These are phyloP conservation scores for Xylaria sp. DNA, from an alignment of 2,329 filamentous ascomycete species.

Conservation along the genomic window DNA sequence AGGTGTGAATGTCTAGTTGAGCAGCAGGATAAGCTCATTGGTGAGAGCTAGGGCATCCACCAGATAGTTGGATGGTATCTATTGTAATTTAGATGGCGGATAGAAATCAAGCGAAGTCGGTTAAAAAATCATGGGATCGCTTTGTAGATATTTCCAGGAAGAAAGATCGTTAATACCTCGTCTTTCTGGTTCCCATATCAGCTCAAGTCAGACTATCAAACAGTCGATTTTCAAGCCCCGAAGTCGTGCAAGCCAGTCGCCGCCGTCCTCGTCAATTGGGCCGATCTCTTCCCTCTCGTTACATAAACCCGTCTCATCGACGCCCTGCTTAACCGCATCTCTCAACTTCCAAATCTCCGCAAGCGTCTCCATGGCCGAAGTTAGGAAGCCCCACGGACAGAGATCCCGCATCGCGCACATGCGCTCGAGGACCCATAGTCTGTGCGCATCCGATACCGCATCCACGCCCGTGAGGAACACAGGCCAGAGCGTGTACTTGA, in stretches of 20 bases:
- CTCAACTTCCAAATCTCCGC: conserved; percentile 60
- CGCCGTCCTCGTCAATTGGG: conserved; percentile 10
- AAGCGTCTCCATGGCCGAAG: conserved; percentile 62
- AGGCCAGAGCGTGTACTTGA: conserved; percentile 71
- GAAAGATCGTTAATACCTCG: neutral
- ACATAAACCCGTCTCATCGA: neutral
- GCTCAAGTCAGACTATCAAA: conserved; percentile 56
- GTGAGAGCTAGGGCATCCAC: too few species aligned
- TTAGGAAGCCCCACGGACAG: conserved; percentile 64
- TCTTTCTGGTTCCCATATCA: neutral
- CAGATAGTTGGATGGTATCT: neutral
- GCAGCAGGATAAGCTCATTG: neutral
- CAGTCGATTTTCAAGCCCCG: conserved; percentile 58
- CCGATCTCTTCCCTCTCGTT: conserved; percentile 34
- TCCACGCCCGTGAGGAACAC: conserved; percentile 69
- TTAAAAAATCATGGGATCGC: neutral
- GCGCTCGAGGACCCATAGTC: conserved; percentile 64
- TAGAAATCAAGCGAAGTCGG: neutral
- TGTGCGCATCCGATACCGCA: conserved; percentile 58
- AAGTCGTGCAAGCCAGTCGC: conserved; percentile 57
- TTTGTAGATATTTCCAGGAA: neutral
- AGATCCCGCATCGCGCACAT: conserved; percentile 58
- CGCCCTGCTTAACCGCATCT: conserved; percentile 44
- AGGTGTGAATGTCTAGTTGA: neutral
- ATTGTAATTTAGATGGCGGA: neutral